Conservation (phyloP, 1,139 yeast genomes). For the Saccharomyces hybrid region DNA sequence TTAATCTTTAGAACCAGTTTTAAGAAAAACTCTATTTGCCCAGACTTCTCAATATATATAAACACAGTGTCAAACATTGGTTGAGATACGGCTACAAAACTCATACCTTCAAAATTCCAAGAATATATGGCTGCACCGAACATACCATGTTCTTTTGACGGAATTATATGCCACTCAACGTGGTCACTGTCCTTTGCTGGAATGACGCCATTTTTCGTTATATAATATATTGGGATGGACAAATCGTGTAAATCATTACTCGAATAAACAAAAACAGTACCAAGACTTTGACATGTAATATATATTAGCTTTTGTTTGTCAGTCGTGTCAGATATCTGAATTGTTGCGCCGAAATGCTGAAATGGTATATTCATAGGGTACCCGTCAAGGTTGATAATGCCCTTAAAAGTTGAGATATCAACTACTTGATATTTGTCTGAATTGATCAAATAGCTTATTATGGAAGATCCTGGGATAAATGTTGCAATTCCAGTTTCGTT, state of each 20-base stretch:
- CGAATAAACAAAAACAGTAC: slow-evolving; percentile 29
- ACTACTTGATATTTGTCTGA: slow-evolving; percentile 9
- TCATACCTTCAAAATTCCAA: slow-evolving; percentile 7
- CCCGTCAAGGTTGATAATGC: slow-evolving; percentile 7
- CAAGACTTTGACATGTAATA: slow-evolving; percentile 32
- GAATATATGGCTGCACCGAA: slow-evolving; percentile 14
- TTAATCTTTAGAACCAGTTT: slow-evolving; percentile 14
- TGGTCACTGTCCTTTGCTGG: slow-evolving; percentile 4
- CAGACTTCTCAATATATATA: slow-evolving; percentile 28
- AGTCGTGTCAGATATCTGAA: slow-evolving; percentile 17
- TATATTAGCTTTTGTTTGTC: slow-evolving; percentile 19
- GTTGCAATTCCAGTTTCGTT: slow-evolving; percentile 37
- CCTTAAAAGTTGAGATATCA: slow-evolving; percentile 11
- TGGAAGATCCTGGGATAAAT: slow-evolving; percentile 33
- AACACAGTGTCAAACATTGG: slow-evolving; percentile 27
- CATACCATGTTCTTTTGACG: slow-evolving; percentile 18
- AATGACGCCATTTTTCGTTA: slow-evolving; percentile 12
- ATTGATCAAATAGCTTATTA: slow-evolving; percentile 17
- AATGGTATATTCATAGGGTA: slow-evolving; percentile 20
- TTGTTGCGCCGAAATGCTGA: slow-evolving; percentile 35
- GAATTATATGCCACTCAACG: neutral
- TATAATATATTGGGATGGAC: slow-evolving; percentile 11
- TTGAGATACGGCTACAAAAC: slow-evolving; percentile 18
- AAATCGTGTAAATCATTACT: slow-evolving; percentile 6
- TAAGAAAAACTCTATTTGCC: slow-evolving; percentile 9